Base-by-base conservation (phyloP, 768 basidiomycete species). In the Tephrocybe sp. region DNA sequence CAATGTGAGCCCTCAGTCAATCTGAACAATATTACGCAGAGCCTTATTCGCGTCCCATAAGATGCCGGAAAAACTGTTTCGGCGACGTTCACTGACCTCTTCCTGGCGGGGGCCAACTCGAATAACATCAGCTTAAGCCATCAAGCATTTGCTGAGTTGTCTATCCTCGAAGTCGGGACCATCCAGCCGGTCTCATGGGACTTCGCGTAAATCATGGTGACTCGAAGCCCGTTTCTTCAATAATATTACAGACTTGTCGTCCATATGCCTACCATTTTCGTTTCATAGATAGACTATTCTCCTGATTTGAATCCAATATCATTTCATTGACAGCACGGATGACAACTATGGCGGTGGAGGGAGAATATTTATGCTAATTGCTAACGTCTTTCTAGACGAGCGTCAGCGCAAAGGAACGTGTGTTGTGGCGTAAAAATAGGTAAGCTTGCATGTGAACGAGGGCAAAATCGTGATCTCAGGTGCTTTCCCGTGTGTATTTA, bases 401-500 rank as follows among this genome's bases (percentile, higher is more conserved):
- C n/a, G n/a, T 11, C 5, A 29, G 5, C 27, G 27, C 11, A 11
- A 29, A 29, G 27, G 6, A 29, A 29, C 27, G 27, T 29, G 27
- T 11, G 5, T 5, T 29, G 27, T 5, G 27, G 27, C 27, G 27
- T 29, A 29, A 5, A 29, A 29, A 29, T 29, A 29, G 27, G 11
- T 5, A 29, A 5, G 27, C 27, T n/a, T n/a, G n/a, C n/a, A n/a
- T n/a, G n/a, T n/a, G n/a, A n/a, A n/a, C 27, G 11, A 29, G 27
- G 27, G 6, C 6, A 11, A 29, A 5, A 29, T 29, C 6, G 11
- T 29, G 27, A 11, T 38, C 9, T 38, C 16, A 38, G 11, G 39
- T n/a, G 41, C 29, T 45, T 49, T 66, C 65, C 2, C 55, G 62
- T 2, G 76, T 72, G 57, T 73, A 71, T 29, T 64, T 69, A 54